phyloP scores from a whole-genome alignment of 2,329 filamentous ascomycete genomes.

The Exophiala dermatitidis region DNA sequence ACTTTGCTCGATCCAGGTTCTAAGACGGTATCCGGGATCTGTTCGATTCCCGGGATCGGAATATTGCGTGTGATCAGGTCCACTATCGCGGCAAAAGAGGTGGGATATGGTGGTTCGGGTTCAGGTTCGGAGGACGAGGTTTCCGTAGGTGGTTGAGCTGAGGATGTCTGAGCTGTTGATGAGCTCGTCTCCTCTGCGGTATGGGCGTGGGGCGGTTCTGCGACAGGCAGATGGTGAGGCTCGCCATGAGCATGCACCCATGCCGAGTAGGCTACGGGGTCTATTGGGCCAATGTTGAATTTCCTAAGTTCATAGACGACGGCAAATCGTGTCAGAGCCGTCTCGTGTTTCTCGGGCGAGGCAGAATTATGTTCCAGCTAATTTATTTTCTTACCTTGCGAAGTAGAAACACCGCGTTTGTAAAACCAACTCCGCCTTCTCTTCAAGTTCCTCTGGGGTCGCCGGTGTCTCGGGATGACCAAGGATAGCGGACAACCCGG shows the following conservation, averaged over 20 bases:
- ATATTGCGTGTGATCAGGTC: conserved; percentile 75
- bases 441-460: conserved; percentile 34
- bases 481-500: conserved; percentile 42
- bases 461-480: conserved; percentile 36
- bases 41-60: conserved; percentile 76
- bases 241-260: conserved; percentile 43
- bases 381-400: conserved; percentile 32
- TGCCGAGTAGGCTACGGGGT: conserved; percentile 60
- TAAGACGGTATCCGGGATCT: conserved; percentile 75
- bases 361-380: neutral
- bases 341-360: neutral
- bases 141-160: conserved; percentile 2
- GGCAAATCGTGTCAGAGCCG: neutral
- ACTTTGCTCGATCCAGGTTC: conserved; percentile 40
- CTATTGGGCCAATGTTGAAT: conserved; percentile 43
- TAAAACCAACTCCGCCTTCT: conserved; percentile 38
- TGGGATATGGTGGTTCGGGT: conserved; percentile 61
- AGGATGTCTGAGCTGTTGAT: neutral
- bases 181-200: neutral
- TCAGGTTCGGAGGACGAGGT: conserved; percentile 9
- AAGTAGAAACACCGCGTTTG: conserved; percentile 45
- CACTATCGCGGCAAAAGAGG: conserved; percentile 76
- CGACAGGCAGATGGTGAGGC: conserved; percentile 16
- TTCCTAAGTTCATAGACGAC: conserved; percentile 29
- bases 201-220: neutral